Evolutionary conservation across 768 basidiomycete genomes (phyloP).

Genomic region (Pleurotus tuoliensis): DNA sequence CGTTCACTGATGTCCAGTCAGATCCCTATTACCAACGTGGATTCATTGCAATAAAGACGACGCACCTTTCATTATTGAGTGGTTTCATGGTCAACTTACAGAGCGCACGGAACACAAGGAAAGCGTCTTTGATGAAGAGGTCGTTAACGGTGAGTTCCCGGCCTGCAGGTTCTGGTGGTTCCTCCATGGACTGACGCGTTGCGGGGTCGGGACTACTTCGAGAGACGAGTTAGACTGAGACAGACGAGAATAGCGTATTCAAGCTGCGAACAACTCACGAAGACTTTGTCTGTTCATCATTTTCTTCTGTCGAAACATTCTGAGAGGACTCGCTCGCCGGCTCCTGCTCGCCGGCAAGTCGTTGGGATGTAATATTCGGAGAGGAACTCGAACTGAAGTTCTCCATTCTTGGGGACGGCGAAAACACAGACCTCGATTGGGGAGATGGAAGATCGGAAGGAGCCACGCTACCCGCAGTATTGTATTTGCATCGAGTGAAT

Average conservation of each 20-base stretch:
- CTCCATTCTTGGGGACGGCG: conserved; percentile 11
- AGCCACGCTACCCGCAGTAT: conserved; percentile 18
- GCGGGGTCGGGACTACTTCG: conserved; percentile 11
- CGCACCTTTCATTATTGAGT: conserved; percentile 86
- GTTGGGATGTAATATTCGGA: not conserved
- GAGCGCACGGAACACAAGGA: conserved; percentile 93
- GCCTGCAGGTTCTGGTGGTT: conserved; percentile 19
- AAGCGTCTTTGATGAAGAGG: conserved; percentile 94
- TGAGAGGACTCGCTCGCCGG: not conserved
- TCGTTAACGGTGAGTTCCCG: conserved; percentile 71
- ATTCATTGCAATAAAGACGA: not conserved
- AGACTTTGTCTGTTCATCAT: no score
- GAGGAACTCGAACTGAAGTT: conserved; percentile 5
- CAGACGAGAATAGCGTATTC: no score
- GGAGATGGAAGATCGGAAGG: conserved; percentile 15
- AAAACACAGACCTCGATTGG: conserved; percentile 12
- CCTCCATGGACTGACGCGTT: conserved; percentile 17
- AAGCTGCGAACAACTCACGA: no score
- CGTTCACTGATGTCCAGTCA: conserved; percentile 59
- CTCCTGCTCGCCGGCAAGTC: not conserved
- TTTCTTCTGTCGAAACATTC: not conserved
- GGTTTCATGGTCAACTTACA: conserved; percentile 99
- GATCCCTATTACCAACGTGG: conserved; percentile 11
- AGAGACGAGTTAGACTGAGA: not conserved
- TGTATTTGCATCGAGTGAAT: conserved; percentile 72